Percentiles rank a stretch among this genome's conserved stretches.
phyloP scores from a whole-genome alignment of 2,329 filamentous ascomycete species.

The Xylaria hypoxylon region DNA sequence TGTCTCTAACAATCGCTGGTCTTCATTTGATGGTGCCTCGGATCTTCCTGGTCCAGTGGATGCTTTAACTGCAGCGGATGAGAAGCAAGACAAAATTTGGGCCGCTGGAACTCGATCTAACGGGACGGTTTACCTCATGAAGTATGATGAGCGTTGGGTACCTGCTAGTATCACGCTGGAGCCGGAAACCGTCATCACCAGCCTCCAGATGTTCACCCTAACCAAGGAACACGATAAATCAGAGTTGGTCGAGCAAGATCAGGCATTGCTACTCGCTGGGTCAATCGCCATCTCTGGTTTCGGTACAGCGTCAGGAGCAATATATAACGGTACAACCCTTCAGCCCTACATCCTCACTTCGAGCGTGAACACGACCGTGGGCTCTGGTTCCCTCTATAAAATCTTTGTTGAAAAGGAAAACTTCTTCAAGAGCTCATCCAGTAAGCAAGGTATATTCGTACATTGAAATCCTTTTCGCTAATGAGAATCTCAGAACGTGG shows the following conservation, averaged over 20 bases:
- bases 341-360: conserved; percentile 84
- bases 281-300: conserved; percentile 79
- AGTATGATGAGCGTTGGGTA: conserved; percentile 82
- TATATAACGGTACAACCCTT: conserved; percentile 86
- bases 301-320: conserved; percentile 84
- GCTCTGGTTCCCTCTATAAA: conserved; percentile 75
- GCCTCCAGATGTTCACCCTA: conserved; percentile 83
- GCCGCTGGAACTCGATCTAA: conserved; percentile 74
- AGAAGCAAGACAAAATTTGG: conserved; percentile 81
- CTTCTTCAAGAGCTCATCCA: conserved; percentile 73
- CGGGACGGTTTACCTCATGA: conserved; percentile 80
- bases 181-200: conserved; percentile 75
- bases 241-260: conserved; percentile 71
- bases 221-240: conserved; percentile 74
- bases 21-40: conserved; percentile 69
- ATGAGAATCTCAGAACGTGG: conserved; percentile 58
- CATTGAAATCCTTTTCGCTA: conserved; percentile 22
- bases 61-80: conserved; percentile 78
- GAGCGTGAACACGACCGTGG: conserved; percentile 70
- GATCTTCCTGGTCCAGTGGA: conserved; percentile 83
- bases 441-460: conserved; percentile 60
- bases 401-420: conserved; percentile 86
- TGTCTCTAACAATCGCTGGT: conserved; percentile 74
- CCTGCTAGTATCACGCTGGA: conserved; percentile 73
- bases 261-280: conserved; percentile 87